Evolutionary conservation across 257 asterid species (phyloP).

Genomic region (Dorcoceras hygrometricum): DNA sequence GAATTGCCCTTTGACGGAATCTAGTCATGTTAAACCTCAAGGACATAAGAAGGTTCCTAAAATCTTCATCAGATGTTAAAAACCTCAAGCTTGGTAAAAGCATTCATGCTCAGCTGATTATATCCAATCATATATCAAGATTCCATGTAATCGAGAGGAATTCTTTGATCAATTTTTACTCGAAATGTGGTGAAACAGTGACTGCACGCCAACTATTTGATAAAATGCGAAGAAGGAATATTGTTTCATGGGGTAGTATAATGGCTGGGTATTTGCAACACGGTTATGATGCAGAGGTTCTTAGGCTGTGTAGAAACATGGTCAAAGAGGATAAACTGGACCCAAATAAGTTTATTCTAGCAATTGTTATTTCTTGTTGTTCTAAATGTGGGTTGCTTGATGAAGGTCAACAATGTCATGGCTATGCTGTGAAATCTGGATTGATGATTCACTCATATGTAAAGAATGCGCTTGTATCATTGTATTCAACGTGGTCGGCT

Average conservation of each 20-base stretch:
- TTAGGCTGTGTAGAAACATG: slow-evolving; percentile 50
- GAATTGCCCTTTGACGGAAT: neutral
- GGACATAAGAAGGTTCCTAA: slow-evolving; percentile 47
- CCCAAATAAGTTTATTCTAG: slow-evolving; percentile 60
- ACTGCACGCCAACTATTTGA: slow-evolving; percentile 65
- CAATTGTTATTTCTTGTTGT: slow-evolving; percentile 70
- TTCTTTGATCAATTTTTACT: slow-evolving; percentile 55
- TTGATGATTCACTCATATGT: slow-evolving; percentile 60
- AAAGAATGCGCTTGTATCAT: slow-evolving; percentile 58
- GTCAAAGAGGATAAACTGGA: slow-evolving; percentile 36
- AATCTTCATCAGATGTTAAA: slow-evolving; percentile 44
- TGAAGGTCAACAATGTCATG: slow-evolving; percentile 76
- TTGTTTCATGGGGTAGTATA: slow-evolving; percentile 71
- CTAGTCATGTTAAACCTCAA: slow-evolving; percentile 11
- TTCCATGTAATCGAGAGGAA: slow-evolving; percentile 53
- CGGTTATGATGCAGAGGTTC: slow-evolving; percentile 44
- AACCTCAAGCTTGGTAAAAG: slow-evolving; percentile 53
- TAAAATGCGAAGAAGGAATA: slow-evolving; percentile 58
- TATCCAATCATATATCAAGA: slow-evolving; percentile 41
- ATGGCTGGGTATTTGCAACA: slow-evolving; percentile 67
- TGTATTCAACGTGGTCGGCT: slow-evolving; percentile 52
- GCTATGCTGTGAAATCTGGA: slow-evolving; percentile 66
- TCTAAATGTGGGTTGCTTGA: slow-evolving; percentile 48
- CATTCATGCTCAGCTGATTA: slow-evolving; percentile 66
- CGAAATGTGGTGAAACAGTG: slow-evolving; percentile 52